Base-by-base conservation (phyloP, 805 yeast species). In the Starmerella vitae region DNA sequence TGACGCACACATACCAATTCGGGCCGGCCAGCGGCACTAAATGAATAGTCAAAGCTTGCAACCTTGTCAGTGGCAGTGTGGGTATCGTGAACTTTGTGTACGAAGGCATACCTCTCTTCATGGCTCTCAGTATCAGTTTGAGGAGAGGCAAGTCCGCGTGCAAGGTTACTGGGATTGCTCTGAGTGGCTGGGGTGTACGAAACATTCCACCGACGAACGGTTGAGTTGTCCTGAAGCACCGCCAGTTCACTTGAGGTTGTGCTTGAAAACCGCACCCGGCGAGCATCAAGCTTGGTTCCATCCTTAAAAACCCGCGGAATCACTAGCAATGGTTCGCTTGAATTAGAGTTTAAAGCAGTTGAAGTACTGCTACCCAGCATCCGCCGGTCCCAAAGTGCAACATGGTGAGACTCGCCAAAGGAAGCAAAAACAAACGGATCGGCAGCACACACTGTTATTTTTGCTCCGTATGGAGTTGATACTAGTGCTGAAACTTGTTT, bases 1-100 rank as follows among this genome's bases (percentile, higher is more conserved):
- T 83, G 93, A 47, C 95, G 66, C 79, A 86, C 78, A 57, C 96
- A 85, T 21, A 86, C 74, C 41, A 82, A 66, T 49, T 78, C 74
- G 7, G 80, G 70, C 18, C 75, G 67, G n/a, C 56, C 60, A 2
- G 72, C 62, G 5, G 52, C 39, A 3, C 59, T 43, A 1, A 77
- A 74, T n/a, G 76, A 71, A 55, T 84, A 85, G 56, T 85, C 95
- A 59, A 78, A 85, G 0, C 94, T 77, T 1, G 79, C 74, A 1
- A 85, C 93, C 48, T 86, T 68, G 47, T 85, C 94, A 51, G 71
- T 76, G 38, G 78, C 80, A 0, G 93, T 77, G 42, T 70, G 71
- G 9, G 74, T 72, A 55, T 84, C 94, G 34, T 72, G 65, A 2
- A 84, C 94, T 28, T 72, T 66, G 0, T 91, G 70, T 1, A 83